Base-by-base conservation (phyloP, 1,139 yeast genomes). In the Yamadazyma blattariae region DNA sequence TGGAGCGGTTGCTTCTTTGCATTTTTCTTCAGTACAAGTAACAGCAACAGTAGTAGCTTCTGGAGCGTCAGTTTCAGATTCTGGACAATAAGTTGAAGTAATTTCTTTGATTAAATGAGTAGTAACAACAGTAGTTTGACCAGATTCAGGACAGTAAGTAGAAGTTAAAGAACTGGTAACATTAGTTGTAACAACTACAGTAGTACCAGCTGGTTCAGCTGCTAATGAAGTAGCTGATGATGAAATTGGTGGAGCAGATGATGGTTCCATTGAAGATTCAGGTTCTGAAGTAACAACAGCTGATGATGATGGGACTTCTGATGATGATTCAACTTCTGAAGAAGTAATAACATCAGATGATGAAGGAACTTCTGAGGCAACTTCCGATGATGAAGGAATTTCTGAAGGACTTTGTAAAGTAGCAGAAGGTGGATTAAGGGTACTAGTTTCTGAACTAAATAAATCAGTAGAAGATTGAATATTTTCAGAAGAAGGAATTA, bases 91-190 rank as follows among this genome's bases (percentile, higher is more conserved):
- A 36, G 66, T 66, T 43, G 64, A 58, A 51, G 52, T 58, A 28
- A 65, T 60, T 35, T 63, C 57, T 54, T 56, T 59, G 29, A 48
- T 36, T 29, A 63, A 59, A 23, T 8, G 51, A 39, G 73, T 61
- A 45, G 71, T 44, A 36, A 64, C 53, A 30, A 37, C 36, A 18
- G 56, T 37, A 35, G 51, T 56, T 35, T 58, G 51, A 12, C 28
- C 30, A 23, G 35, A 36, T 16, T 38, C 36, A 10, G 48, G 42
- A 11, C 35, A 23, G 17, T 15, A 16, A 11, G 20, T 17, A 5
- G 29, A 16, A 27, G 29, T 27, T 10, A 17, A 15, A 10, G 12
- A 7, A 7, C 8, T 12, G 16, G 29, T 27, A 16, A 16, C 21
- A 27, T 27, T 12, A 6, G 29, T 27, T 27, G 29, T 10, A 10